Percentiles rank a stretch among this genome's conserved stretches.
Conservation (phyloP, 768 basidiomycete genomes). For the Tylopilus subfusipes region DNA sequence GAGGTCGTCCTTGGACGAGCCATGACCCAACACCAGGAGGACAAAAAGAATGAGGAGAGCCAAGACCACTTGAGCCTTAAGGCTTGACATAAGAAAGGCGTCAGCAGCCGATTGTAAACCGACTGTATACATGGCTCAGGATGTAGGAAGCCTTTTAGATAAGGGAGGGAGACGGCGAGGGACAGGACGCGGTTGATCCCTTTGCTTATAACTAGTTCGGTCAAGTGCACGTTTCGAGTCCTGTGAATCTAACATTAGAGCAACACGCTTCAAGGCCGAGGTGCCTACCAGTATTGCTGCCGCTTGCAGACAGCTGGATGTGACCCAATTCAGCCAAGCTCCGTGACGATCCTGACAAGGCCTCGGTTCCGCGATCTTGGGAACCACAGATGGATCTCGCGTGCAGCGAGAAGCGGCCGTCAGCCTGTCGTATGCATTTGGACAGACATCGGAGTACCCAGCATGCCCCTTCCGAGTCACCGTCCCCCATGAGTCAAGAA, state of each 20-base stretch:
- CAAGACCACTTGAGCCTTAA: conserved; percentile 33
- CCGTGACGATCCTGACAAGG: conserved; percentile 17
- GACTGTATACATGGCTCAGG: conserved; percentile 39
- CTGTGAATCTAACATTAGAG: conserved; percentile 27
- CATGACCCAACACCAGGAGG: conserved; percentile 37
- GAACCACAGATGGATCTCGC: conserved; percentile 13
- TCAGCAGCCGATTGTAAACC: conserved; percentile 39
- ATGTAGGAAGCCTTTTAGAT: conserved; percentile 26
- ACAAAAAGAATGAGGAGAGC: conserved; percentile 35
- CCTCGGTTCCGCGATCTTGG: conserved; percentile 29
- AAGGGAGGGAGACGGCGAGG: conserved; percentile 23
- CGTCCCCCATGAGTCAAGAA: conserved; percentile 15
- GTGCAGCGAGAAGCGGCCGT: conserved; percentile 16
- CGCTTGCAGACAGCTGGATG: conserved; percentile 7
- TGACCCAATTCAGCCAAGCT: conserved; percentile 17
- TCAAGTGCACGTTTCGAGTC: conserved; percentile 20
- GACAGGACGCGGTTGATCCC: conserved; percentile 20
- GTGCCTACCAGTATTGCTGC: conserved; percentile 17
- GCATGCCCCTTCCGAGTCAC: conserved; percentile 11
- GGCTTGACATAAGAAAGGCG: conserved; percentile 34
- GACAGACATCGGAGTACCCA: conserved; percentile 8
- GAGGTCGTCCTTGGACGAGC: conserved; percentile 45
- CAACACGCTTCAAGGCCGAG: conserved; percentile 20
- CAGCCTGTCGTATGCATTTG: conserved; percentile 6
- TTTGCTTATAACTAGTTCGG: conserved; percentile 23